phyloP scores from a whole-genome alignment of 2,329 filamentous ascomycete genomes.

The Fusarium sarcochroum region DNA sequence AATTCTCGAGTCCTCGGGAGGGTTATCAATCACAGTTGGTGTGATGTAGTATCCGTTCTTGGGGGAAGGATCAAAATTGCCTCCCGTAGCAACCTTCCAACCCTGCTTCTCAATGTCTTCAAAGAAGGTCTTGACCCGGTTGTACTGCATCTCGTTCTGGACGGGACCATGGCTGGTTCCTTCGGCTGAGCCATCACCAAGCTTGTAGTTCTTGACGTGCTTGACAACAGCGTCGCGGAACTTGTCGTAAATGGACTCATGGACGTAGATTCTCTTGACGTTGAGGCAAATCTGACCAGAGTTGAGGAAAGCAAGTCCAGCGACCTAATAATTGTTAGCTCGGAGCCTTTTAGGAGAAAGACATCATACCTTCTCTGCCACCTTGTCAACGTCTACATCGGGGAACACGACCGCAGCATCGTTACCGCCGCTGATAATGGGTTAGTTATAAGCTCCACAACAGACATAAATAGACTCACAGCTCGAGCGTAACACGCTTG shows the following conservation, averaged over 20 bases:
- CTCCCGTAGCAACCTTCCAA: conserved; percentile 59
- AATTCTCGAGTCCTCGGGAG: conserved; percentile 68
- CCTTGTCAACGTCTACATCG: conserved; percentile 66
- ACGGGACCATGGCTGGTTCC: conserved; percentile 67
- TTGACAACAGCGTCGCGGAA: conserved; percentile 61
- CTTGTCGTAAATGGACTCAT: conserved; percentile 69
- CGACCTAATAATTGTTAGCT: conserved; percentile 41
- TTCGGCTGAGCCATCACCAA: conserved; percentile 60
- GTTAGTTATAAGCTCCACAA: conserved; percentile 32
- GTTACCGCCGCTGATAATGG: conserved; percentile 61
- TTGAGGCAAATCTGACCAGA: conserved; percentile 58
- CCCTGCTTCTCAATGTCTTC: conserved; percentile 63
- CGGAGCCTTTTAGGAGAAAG: fast-evolving
- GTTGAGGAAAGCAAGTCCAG: conserved; percentile 68
- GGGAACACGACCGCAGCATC: conserved; percentile 71
- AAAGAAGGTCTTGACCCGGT: conserved; percentile 62
- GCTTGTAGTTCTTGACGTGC: conserved; percentile 57
- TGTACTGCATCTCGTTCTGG: conserved; percentile 76
- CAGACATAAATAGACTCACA: conserved; percentile 46
- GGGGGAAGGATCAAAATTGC: conserved; percentile 40
- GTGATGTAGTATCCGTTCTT: conserved; percentile 68
- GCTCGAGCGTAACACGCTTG: conserved; percentile 73
- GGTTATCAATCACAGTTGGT: conserved; percentile 72
- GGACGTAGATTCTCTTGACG: conserved; percentile 73
- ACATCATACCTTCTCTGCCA: conserved; percentile 53